Evolutionary conservation across 1,284 basidiomycete genomes (phyloP).

Genomic region (Paramarasmius palmivorus): DNA sequence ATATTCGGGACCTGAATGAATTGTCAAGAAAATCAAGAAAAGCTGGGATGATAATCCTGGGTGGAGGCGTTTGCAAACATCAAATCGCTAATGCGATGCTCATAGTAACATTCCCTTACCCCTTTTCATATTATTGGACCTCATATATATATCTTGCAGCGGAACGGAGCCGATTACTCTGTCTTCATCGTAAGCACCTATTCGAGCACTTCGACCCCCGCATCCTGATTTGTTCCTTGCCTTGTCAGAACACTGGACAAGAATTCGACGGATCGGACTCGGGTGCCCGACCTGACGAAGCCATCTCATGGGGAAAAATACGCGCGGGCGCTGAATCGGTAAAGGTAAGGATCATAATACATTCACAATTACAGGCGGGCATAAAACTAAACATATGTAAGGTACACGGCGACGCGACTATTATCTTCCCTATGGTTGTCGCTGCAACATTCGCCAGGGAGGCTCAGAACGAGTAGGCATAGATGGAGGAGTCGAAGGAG

Average conservation of each 20-base stretch:
- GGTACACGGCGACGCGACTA: slow-evolving; percentile 81
- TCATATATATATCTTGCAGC: slow-evolving; percentile 44
- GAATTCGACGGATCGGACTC: slow-evolving; percentile 99
- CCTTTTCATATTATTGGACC: slow-evolving; percentile 3
- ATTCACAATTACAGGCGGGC: neutral
- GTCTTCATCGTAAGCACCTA: slow-evolving; percentile 82
- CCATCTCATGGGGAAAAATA: slow-evolving; percentile 99
- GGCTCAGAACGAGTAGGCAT: slow-evolving; percentile 9
- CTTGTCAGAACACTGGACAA: slow-evolving; percentile 88
- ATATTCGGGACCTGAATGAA: slow-evolving; percentile 93
- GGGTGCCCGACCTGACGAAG: slow-evolving; percentile 96
- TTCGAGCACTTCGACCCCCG: slow-evolving; percentile 9
- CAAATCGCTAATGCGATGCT: slow-evolving; percentile 99
- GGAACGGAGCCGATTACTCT: slow-evolving; percentile 97
- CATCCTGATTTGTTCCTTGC: neutral
- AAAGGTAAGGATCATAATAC: slow-evolving; percentile 59
- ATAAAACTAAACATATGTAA: slow-evolving; percentile 18
- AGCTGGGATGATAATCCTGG: slow-evolving; percentile 98
- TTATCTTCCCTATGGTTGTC: slow-evolving; percentile 89
- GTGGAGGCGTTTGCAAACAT: slow-evolving; percentile 99
- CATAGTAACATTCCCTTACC: slow-evolving; percentile 57
- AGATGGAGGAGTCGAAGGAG: neutral
- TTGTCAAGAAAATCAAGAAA: slow-evolving; percentile 85
- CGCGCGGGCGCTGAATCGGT: slow-evolving; percentile 88
- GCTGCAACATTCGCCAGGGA: slow-evolving; percentile 82